These are phyloP conservation scores for Plasmodium malariae DNA, from an alignment of 169 alveolate genomes.

Conservation along the genomic window DNA sequence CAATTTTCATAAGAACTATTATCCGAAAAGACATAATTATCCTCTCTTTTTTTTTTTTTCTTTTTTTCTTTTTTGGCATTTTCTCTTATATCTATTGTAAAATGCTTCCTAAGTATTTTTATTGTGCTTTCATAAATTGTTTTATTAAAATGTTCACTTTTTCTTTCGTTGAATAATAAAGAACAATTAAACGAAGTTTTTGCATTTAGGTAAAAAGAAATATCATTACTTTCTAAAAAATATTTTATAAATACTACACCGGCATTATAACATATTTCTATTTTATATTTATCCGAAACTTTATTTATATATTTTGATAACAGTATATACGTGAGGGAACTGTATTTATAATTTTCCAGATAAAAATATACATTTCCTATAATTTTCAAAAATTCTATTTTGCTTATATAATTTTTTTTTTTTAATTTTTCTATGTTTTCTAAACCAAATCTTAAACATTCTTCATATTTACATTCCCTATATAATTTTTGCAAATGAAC, in stretches of 20 bases:
- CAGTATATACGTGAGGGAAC: conserved; percentile 49
- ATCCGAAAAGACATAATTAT: not conserved
- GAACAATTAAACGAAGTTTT: conserved; percentile 39
- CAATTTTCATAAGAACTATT: not conserved
- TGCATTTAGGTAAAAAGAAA: conserved; percentile 43
- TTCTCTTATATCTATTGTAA: conserved; percentile 12
- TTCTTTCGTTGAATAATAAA: conserved; percentile 39
- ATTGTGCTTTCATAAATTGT: conserved; percentile 24
- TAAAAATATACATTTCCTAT: conserved; percentile 68
- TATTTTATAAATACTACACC: conserved; percentile 44
- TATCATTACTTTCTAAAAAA: conserved; percentile 45
- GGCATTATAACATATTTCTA: conserved; percentile 64
- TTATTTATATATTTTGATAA: conserved; percentile 46
- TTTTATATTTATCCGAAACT: conserved; percentile 29
- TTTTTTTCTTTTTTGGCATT: not conserved
- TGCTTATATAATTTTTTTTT: conserved; percentile 30
- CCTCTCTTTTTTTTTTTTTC: not conserved
- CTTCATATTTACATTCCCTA: conserved; percentile 28
- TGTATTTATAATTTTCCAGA: conserved; percentile 47
- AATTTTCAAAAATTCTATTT: conserved; percentile 31
- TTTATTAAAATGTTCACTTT: conserved; percentile 28
- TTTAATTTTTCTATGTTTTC: conserved; percentile 35
- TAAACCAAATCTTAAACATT: conserved; percentile 57
- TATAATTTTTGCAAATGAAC: conserved; percentile 22
- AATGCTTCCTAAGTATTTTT: conserved; percentile 26